These are phyloP conservation scores for Claviceps monticola DNA, from an alignment of 2,329 filamentous ascomycete genomes.

Conservation along the genomic window DNA sequence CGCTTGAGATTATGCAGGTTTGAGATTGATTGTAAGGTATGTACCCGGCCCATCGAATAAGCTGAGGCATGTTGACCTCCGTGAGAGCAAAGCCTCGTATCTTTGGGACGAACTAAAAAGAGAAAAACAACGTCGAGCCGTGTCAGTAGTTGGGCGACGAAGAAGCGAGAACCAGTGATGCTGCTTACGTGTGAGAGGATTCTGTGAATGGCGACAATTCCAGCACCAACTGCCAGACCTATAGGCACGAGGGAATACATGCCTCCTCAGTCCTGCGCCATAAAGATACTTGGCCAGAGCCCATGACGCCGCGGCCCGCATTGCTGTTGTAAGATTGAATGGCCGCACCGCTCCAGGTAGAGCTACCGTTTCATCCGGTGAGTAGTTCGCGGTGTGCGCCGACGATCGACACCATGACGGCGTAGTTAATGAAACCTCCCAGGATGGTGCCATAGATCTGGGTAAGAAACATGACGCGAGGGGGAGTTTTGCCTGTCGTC, in stretches of 20 bases:
- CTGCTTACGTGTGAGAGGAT: background rate
- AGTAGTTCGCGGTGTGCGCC: slow-evolving; percentile 27
- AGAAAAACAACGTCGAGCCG: background rate
- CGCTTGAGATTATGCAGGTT: slow-evolving; percentile 38
- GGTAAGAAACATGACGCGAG: slow-evolving; percentile 24
- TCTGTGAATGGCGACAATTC: slow-evolving; percentile 10
- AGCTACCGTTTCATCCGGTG: slow-evolving; percentile 23
- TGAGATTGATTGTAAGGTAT: slow-evolving; percentile 23
- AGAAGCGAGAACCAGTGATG: background rate
- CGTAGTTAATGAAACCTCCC: slow-evolving; percentile 30
- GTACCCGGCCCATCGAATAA: slow-evolving; percentile 3
- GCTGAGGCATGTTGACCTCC: slow-evolving; percentile 4
- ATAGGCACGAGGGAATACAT: slow-evolving; percentile 26
- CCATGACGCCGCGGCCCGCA: slow-evolving; percentile 15
- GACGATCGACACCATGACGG: slow-evolving; percentile 31
- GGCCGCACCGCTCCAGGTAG: slow-evolving; percentile 34
- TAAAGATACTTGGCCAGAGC: slow-evolving; percentile 29
- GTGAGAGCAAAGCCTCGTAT: background rate
- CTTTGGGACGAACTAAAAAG: slow-evolving; percentile 1
- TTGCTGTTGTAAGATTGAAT: slow-evolving; percentile 31
- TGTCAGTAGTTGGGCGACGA: background rate
- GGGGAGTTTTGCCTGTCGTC: slow-evolving; percentile 17
- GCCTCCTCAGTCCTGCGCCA: too few species aligned
- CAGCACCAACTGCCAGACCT: slow-evolving; percentile 27
- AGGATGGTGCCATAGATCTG: slow-evolving; percentile 28